A percentile compares a stretch with the other conserved stretches of the same genome.
Evolutionary conservation across 2,329 filamentous ascomycete species (phyloP).

Genomic region (Epichloe elymi): DNA sequence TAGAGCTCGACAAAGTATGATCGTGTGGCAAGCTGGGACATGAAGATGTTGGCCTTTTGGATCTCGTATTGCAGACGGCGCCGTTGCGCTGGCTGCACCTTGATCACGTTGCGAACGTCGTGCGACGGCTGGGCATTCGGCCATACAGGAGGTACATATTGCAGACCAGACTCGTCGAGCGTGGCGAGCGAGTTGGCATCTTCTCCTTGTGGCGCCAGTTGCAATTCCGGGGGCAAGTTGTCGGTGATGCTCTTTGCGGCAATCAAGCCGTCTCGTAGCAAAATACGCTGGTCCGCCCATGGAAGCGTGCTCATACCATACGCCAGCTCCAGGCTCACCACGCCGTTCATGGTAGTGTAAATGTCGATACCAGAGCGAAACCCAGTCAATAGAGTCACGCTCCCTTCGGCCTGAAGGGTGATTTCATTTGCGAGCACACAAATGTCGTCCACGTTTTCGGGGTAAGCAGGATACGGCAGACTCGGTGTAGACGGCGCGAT

Average conservation of each 20-base stretch:
- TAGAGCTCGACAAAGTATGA: slow-evolving; percentile 82
- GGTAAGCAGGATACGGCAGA: slow-evolving; percentile 66
- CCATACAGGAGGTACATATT: slow-evolving; percentile 39
- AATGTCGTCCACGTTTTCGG: slow-evolving; percentile 72
- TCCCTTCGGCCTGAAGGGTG: slow-evolving; percentile 52
- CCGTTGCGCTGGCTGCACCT: slow-evolving; percentile 34
- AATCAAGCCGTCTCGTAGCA: slow-evolving; percentile 58
- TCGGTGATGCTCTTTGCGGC: slow-evolving; percentile 57
- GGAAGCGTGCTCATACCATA: slow-evolving; percentile 68
- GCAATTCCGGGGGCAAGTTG: slow-evolving; percentile 55
- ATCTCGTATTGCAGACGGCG: slow-evolving; percentile 68
- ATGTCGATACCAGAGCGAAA: slow-evolving; percentile 72
- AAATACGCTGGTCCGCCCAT: slow-evolving; percentile 63
- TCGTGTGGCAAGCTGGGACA: slow-evolving; percentile 66
- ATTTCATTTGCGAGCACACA: slow-evolving; percentile 63
- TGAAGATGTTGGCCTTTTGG: slow-evolving; percentile 82
- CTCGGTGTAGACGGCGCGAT: slow-evolving; percentile 65
- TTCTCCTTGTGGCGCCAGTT: slow-evolving; percentile 32
- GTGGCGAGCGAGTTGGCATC: slow-evolving; percentile 24
- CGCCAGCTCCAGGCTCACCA: slow-evolving; percentile 69
- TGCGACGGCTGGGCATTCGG: slow-evolving; percentile 31
- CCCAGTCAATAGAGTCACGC: slow-evolving; percentile 58
- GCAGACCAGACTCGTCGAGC: slow-evolving; percentile 32
- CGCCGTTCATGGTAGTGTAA: slow-evolving; percentile 65
- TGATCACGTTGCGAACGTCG: slow-evolving; percentile 37